Conservation (phyloP, 2,329 filamentous ascomycete genomes). For the Coccinonectria pachysandricola region DNA sequence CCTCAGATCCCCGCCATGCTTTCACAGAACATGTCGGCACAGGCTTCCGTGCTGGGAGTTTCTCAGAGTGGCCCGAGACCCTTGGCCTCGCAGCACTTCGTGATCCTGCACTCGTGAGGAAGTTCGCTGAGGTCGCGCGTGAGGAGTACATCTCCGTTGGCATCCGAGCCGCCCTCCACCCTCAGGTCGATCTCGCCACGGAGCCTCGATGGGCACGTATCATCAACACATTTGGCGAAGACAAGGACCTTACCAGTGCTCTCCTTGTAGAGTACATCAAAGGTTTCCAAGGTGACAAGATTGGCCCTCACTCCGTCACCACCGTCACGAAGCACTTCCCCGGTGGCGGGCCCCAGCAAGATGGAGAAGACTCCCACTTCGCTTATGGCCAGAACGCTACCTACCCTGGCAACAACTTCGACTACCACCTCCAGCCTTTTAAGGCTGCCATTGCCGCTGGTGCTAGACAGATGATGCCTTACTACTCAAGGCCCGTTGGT, state of each 20-base stretch:
- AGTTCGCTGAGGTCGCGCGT: conserved; percentile 36
- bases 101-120: conserved; percentile 28
- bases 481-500: conserved; percentile 32
- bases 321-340: conserved; percentile 44
- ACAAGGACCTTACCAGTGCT: conserved; percentile 27
- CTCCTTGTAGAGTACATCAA: conserved; percentile 32
- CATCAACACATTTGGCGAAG: conserved; percentile 34
- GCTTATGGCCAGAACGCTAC: conserved; percentile 37
- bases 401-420: conserved; percentile 38
- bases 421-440: conserved; percentile 38
- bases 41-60: conserved; percentile 29
- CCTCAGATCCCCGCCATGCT: conserved; percentile 34
- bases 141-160: conserved; percentile 32
- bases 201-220: conserved; percentile 40
- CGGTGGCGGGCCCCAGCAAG: conserved; percentile 36
- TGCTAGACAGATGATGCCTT: conserved; percentile 38
- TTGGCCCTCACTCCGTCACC: conserved; percentile 31
- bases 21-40: conserved; percentile 34
- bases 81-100: conserved; percentile 38
- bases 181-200: conserved; percentile 38
- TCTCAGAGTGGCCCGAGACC: conserved; percentile 40
- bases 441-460: conserved; percentile 35
- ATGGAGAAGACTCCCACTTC: conserved; percentile 42
- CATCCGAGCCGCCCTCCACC: conserved; percentile 34
- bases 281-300: conserved; percentile 32